These are phyloP conservation scores for Fusarium brachygibbosum DNA, from an alignment of 2,329 filamentous ascomycete species.

Conservation along the genomic window DNA sequence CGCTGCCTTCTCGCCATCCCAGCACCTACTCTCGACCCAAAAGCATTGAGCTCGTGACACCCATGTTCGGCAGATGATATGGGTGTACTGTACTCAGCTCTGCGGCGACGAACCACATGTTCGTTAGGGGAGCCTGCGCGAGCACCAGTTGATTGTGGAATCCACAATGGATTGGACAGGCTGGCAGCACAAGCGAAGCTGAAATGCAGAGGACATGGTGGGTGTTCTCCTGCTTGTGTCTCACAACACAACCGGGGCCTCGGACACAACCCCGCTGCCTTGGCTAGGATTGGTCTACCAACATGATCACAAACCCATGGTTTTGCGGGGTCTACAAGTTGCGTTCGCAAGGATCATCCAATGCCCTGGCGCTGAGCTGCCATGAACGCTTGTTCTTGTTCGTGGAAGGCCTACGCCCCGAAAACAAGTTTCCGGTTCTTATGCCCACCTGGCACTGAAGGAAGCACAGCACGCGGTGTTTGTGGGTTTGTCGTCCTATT, in stretches of 20 bases:
- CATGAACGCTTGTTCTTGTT: conserved; percentile 6
- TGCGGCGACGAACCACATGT: not conserved
- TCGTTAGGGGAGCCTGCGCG: conserved; percentile 12
- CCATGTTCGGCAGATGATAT: conserved; percentile 65
- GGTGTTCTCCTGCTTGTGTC: conserved; percentile 21
- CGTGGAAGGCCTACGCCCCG: conserved; percentile 16
- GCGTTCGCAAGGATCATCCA: conserved; percentile 45
- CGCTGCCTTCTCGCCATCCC: conserved; percentile 68
- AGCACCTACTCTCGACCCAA: conserved; percentile 69
- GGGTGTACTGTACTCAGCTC: conserved; percentile 10
- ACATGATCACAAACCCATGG: conserved; percentile 40
- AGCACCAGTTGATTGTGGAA: conserved; percentile 19
- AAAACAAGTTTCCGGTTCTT: conserved; percentile 21
- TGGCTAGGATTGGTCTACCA: conserved; percentile 37
- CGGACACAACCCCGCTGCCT: conserved; percentile 33
- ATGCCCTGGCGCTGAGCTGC: conserved; percentile 15
- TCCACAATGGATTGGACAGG: conserved; percentile 18
- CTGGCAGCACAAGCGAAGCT: conserved; percentile 9
- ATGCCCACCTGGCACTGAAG: conserved; percentile 33
- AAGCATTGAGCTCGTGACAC: conserved; percentile 74
- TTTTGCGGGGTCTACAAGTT: conserved; percentile 41
- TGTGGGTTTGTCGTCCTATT: conserved; percentile 21
- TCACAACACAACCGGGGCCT: conserved; percentile 30
- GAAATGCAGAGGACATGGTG: conserved; percentile 16
- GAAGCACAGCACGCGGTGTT: conserved; percentile 41